Evolutionary conservation across 805 yeast genomes (phyloP), one percentile per base, ranked within the genome.

Genomic region (Lipomyces spencermartinsiae): DNA sequence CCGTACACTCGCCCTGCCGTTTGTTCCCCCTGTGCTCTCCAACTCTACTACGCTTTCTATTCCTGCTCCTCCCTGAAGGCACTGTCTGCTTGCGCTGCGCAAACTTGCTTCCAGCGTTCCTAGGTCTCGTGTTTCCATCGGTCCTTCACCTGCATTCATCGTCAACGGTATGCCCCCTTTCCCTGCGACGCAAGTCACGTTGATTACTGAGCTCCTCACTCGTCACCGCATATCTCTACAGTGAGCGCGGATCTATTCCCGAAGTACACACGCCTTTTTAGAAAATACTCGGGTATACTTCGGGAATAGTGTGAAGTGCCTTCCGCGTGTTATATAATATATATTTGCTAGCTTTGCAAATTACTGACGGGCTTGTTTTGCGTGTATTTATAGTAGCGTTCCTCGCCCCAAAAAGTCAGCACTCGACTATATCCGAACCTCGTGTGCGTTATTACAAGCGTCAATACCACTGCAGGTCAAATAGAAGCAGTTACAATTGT

Each of bases 31-130:
- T 8, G 49, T 37, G 43, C 43, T 19, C n/a, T n/a, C 22, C n/a
- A n/a, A 16, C 22, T 19, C 22, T 16, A n/a, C 22, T 43, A 43
- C 22, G 22, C 49, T 43, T 16, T 14, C n/a, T 43, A 5, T n/a
- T 43, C 9, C 16, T 37, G 10, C 25, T 43, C 22, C 49, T 43
- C 49, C n/a, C 22, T 43, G 1, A 19, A 8, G 49, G 2, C 49
- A 43, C 49, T n/a, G n/a, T n/a, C 49, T 14, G 49, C 49, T 16
- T n/a, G 49, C 49, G n/a, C n/a, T 14, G 49, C n/a, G 49, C 49
- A 16, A 43, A 8, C 49, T 43, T 16, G 49, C 49, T 16, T 43
- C 49, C 14, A 43, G 49, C n/a, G 49, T 5, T 43, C 49, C 16
- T n/a, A 43, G 49, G 49, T 43, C 29, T 25, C 22, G 22, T 43